phyloP scores from a whole-genome alignment of 805 yeast species.

The Phaffomyces antillensis region DNA sequence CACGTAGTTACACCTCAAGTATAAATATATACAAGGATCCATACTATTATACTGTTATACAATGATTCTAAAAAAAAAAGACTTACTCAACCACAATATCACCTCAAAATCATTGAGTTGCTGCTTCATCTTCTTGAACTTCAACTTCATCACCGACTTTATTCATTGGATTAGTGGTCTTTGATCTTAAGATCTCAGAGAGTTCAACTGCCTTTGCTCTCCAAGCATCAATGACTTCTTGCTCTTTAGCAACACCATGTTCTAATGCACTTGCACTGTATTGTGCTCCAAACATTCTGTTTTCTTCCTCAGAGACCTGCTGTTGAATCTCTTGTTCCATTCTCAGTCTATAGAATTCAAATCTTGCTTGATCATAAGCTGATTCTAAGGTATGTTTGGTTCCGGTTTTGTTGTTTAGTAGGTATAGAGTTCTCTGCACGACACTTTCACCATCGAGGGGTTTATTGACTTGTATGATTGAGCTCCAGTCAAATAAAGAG shows the following conservation, averaged over 20 bases:
- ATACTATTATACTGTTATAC: no score
- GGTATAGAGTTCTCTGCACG: slow-evolving; percentile 62
- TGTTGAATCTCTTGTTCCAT: slow-evolving; percentile 75
- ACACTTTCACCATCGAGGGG: slow-evolving; percentile 87
- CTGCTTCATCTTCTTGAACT: background rate
- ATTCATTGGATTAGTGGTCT: slow-evolving; percentile 11
- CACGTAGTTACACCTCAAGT: background rate
- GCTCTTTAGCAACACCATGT: slow-evolving; percentile 66
- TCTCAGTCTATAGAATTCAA: slow-evolving; percentile 81
- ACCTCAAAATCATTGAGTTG: background rate
- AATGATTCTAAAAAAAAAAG: no score
- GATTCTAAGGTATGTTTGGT: slow-evolving; percentile 30
- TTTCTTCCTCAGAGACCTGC: slow-evolving; percentile 73
- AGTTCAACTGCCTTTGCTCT: slow-evolving; percentile 57
- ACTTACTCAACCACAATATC: no score
- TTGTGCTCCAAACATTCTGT: slow-evolving; percentile 77
- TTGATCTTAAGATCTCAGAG: slow-evolving; percentile 30
- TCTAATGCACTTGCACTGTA: slow-evolving; percentile 57
- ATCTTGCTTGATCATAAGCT: slow-evolving; percentile 82
- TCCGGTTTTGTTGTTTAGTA: slow-evolving; percentile 32
- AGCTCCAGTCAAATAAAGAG: slow-evolving; percentile 62
- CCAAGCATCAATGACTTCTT: slow-evolving; percentile 67
- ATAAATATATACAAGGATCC: background rate
- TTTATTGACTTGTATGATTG: slow-evolving; percentile 62
- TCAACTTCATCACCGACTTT: background rate